Evolutionary conservation across 495 filamentous ascomycete genomes (phyloP), one percentile per base, ranked within the genome.

Genomic region (Talaromyces nanjingensis): DNA sequence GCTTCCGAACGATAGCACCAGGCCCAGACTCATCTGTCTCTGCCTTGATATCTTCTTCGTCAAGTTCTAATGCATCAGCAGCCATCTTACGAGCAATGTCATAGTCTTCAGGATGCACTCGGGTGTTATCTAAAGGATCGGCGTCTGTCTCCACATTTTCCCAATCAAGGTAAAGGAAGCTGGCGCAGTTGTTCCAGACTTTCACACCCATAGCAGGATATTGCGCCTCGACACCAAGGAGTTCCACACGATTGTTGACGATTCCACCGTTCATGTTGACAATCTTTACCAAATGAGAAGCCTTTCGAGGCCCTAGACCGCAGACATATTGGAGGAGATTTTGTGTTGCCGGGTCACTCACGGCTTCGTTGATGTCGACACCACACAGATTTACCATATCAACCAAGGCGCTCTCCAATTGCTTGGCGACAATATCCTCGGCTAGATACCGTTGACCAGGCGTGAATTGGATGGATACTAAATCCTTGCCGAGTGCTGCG

Each of bases 341-440:
- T 33, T 92, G 92, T 4, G 88, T 88, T 68, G 92, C 89, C 1
- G 82, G 70, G 69, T 96, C 89, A 25, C 77, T 80, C 34, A 96
- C 86, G 9, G 94, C 92, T 60, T 96, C 92, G 68, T 97, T 96
- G 69, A 98, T 86, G 66, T 97, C 89, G 22, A 98, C 92, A 64
- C 94, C 94, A 62, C 91, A 90, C 9, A 98, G 83, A 72, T 98
- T 98, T 68, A 98, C 94, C 86, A 96, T 96, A 70, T 98, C 96
- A 5, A 98, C 93, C 84, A 98, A 88, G 20, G 92, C 91, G 2
- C 90, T 94, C 68, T 98, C 94, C 22, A 98, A 83, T 62, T 91
- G 84, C 72, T 90, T 91, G 54, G 89, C 73, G 5, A 98, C 79
- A 73, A 96, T 89, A 2, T 97, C 93, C 59, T 90, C 87, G 0